Conservation (phyloP, 768 basidiomycete genomes). For the Ramaria sp. region DNA sequence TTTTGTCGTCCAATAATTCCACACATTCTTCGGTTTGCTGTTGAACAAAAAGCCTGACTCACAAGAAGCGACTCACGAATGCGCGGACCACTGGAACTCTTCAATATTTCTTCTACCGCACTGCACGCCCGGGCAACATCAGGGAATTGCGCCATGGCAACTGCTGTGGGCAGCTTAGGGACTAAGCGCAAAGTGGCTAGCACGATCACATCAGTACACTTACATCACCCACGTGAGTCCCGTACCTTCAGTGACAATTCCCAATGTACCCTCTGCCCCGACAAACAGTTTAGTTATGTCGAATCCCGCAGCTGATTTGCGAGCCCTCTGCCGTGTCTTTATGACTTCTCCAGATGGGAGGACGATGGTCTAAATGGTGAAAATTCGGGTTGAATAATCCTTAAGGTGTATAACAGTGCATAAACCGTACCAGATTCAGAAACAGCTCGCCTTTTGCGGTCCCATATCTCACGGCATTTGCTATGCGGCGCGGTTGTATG, state of each 20-base stretch:
- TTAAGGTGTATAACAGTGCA: neutral
- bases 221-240: neutral
- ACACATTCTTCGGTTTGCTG: constrained; percentile 53
- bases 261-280: constrained; percentile 82
- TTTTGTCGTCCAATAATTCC: constrained; percentile 73
- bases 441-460: constrained; percentile 88
- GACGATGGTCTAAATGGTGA: constrained; percentile 54
- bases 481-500: constrained; percentile 23
- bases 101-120: constrained; percentile 75
- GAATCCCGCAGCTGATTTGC: constrained; percentile 83
- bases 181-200: constrained; percentile 74
- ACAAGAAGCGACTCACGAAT: constrained; percentile 45
- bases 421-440: constrained; percentile 52
- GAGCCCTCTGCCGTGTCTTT: constrained; percentile 68
- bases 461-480: constrained; percentile 77
- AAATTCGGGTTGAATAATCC: neutral
- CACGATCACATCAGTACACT: neutral
- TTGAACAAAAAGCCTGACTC: neutral
- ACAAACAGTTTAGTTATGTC: constrained; percentile 84
- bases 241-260: constrained; percentile 78
- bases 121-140: constrained; percentile 65
- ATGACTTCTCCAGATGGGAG: constrained; percentile 79
- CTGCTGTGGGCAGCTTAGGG: constrained; percentile 71
- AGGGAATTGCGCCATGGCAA: constrained; percentile 83
- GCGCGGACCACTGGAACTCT: constrained; percentile 53